Percentiles rank a stretch among this genome's conserved stretches.
Evolutionary conservation across 2,329 filamentous ascomycete genomes (phyloP).

Genomic region (Diaporthe vexans): DNA sequence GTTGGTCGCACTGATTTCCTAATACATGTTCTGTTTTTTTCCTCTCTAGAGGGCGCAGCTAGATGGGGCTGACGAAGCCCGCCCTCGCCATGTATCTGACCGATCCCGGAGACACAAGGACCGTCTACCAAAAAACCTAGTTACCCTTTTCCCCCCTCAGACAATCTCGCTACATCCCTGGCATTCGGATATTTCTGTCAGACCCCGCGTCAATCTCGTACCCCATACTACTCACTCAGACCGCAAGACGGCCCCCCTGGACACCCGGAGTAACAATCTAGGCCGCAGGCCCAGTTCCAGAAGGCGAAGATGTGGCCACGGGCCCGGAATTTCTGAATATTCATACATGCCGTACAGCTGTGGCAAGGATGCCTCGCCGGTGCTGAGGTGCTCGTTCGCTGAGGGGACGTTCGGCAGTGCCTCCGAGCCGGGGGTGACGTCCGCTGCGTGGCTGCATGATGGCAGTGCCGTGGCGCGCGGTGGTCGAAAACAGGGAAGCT

Average conservation of each 20-base stretch:
- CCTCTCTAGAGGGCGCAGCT: background rate
- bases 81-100: background rate
- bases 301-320: background rate
- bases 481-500: background rate
- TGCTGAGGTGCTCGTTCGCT: background rate
- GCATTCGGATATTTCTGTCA: background rate
- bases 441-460: background rate
- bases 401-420: background rate
- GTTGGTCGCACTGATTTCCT: slow-evolving; percentile 14
- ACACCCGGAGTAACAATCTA: background rate
- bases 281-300: background rate
- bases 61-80: background rate
- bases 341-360: background rate
- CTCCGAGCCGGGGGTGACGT: slow-evolving; percentile 1
- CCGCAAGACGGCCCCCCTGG: background rate
- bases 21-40: background rate
- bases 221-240: background rate
- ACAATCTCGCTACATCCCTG: slow-evolving; percentile 4
- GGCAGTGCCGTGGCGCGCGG: slow-evolving; percentile 27
- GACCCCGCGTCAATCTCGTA: background rate
- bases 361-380: background rate
- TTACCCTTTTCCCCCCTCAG: background rate
- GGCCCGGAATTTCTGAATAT: background rate
- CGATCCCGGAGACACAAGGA: background rate
- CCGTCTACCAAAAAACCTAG: background rate